Percentiles rank a stretch among this genome's conserved stretches.
Conservation (phyloP, 1,284 basidiomycete species). For the Neonothopanus nambi region DNA sequence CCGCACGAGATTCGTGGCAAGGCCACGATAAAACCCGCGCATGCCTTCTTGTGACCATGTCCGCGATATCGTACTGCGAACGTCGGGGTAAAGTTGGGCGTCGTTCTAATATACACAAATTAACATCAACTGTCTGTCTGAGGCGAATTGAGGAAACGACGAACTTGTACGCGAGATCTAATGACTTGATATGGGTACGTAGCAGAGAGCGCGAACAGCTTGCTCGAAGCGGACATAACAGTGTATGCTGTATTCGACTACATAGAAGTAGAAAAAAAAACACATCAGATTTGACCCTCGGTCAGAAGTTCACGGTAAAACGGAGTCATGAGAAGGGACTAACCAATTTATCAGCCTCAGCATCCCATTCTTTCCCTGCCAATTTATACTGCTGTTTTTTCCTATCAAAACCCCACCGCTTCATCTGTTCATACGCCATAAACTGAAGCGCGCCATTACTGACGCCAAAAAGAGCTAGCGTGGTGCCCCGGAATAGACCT, state of each 20-base stretch:
- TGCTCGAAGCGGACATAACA: constrained; percentile 88
- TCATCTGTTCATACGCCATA: constrained; percentile 96
- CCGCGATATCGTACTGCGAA: constrained; percentile 75
- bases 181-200: constrained; percentile 99
- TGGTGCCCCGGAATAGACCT: constrained; percentile 88
- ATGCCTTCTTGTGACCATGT: constrained; percentile 85
- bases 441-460: constrained; percentile 97
- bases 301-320: no score
- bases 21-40: constrained; percentile 91
- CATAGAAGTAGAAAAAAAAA: no score
- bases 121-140: not conserved
- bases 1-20: constrained; percentile 94
- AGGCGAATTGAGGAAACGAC: constrained; percentile 21
- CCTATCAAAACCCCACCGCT: constrained; percentile 81
- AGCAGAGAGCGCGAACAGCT: constrained; percentile 79
- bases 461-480: constrained; percentile 90
- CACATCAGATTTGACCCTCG: not conserved
- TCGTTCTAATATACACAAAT: constrained; percentile 48
- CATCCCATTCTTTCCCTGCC: constrained; percentile 64
- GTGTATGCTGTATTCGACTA: constrained; percentile 94
- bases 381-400: constrained; percentile 63
- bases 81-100: constrained; percentile 75
- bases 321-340: constrained; percentile 29
- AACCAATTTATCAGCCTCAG: constrained; percentile 83
- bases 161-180: constrained; percentile 89